These are phyloP conservation scores for Nothophytophthora sp. DNA, from an alignment of 352 stramenopile species.

Conservation along the genomic window DNA sequence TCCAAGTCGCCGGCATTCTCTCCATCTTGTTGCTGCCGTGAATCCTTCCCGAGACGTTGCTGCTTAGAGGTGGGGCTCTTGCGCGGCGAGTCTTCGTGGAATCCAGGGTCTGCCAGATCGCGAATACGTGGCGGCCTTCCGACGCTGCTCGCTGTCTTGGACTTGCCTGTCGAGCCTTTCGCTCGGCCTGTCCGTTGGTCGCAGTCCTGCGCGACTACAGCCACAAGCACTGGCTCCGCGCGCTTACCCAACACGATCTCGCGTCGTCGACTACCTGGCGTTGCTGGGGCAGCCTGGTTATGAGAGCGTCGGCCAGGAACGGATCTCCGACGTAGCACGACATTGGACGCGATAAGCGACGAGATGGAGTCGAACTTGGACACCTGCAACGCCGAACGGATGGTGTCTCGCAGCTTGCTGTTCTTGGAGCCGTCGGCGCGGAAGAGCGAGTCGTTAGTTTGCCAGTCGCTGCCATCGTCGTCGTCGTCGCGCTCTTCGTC, in stretches of 20 bases:
- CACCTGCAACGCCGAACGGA: conserved; percentile 72
- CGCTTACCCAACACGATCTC: conserved; percentile 71
- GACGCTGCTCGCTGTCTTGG: conserved; percentile 19
- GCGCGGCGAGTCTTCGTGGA: conserved; percentile 37
- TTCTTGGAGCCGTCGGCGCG: conserved; percentile 87
- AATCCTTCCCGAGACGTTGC: too few relatives aligned
- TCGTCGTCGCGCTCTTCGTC: conserved; percentile 17
- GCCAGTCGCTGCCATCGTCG: conserved; percentile 56
- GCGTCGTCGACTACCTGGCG: conserved; percentile 16
- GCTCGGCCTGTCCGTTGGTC: conserved; percentile 9
- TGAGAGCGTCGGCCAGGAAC: conserved; percentile 15
- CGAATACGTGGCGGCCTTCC: conserved; percentile 55
- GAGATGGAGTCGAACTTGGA: conserved; percentile 93
- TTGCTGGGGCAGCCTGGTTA: conserved; percentile 9
- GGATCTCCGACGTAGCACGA: conserved; percentile 60
- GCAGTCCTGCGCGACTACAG: conserved; percentile 40
- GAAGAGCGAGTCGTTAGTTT: conserved; percentile 81
- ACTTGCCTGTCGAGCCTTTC: conserved; percentile 12
- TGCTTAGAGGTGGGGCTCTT: conserved; percentile 3
- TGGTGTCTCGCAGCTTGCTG: conserved; percentile 84
- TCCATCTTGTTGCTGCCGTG: conserved; percentile 8
- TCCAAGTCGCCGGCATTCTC: neutral
- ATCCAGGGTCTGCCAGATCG: conserved; percentile 75
- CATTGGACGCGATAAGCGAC: conserved; percentile 80
- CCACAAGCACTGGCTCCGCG: conserved; percentile 61